These are phyloP conservation scores for Arthroderma uncinatum DNA, from an alignment of 2,329 filamentous ascomycete species.

Conservation along the genomic window DNA sequence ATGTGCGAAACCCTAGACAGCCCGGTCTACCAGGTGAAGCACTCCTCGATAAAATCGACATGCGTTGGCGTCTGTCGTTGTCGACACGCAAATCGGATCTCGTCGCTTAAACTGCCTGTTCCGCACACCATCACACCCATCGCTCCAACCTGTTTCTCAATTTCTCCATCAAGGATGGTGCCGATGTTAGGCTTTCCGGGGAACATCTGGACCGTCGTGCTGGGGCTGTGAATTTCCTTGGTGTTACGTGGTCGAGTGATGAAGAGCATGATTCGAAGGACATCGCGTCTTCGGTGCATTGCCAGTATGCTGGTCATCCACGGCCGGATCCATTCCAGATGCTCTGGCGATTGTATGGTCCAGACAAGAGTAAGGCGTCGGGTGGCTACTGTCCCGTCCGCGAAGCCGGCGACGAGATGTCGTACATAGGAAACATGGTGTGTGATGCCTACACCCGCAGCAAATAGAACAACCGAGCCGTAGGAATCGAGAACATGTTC, in stretches of 20 bases:
- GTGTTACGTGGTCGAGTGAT: constrained; percentile 76
- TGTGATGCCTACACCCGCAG: constrained; percentile 87
- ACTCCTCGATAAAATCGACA: constrained; percentile 67
- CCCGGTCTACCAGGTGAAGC: constrained; percentile 44
- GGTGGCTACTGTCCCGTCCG: constrained; percentile 62
- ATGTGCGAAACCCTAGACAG: not conserved
- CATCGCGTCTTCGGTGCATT: constrained; percentile 68
- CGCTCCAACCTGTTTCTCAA: constrained; percentile 69
- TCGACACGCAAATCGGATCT: constrained; percentile 59
- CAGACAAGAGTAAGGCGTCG: constrained; percentile 75
- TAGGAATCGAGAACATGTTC: constrained; percentile 83
- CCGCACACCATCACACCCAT: constrained; percentile 80
- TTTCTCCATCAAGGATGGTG: constrained; percentile 69
- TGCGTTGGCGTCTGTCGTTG: constrained; percentile 50
- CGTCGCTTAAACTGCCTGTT: constrained; percentile 62
- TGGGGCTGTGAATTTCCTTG: constrained; percentile 67
- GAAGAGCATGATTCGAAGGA: constrained; percentile 79
- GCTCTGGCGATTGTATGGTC: constrained; percentile 81
- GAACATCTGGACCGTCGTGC: constrained; percentile 78
- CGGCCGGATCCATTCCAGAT: constrained; percentile 84
- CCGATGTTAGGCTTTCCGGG: constrained; percentile 76
- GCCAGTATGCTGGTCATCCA: constrained; percentile 70
- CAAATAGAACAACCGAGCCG: constrained; percentile 80
- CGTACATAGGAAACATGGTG: constrained; percentile 84
- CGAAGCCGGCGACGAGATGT: constrained; percentile 60